A percentile compares a stretch with the other conserved stretches of the same genome.
Conservation (phyloP, 1,284 basidiomycete genomes). For the Vanrija humicola region DNA sequence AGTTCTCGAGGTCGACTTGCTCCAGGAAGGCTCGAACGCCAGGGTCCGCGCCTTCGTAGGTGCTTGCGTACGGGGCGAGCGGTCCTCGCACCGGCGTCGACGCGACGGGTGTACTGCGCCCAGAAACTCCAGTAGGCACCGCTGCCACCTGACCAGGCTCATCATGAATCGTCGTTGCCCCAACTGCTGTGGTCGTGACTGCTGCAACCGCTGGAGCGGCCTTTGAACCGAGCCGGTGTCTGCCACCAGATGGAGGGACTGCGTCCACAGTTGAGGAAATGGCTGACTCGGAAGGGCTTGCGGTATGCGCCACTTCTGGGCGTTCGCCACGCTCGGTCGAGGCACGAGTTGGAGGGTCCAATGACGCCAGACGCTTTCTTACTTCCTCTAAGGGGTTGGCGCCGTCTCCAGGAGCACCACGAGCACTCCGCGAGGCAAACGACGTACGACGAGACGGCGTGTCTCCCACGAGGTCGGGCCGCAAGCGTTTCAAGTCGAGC, state of each 20-base stretch:
- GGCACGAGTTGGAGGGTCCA: constrained; percentile 25
- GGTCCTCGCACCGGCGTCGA: constrained; percentile 10
- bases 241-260: not conserved
- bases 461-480: constrained; percentile 27
- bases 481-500: constrained; percentile 32
- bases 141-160: constrained; percentile 39
- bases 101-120: constrained; percentile 28
- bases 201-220: constrained; percentile 79
- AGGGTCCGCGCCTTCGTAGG: constrained; percentile 73
- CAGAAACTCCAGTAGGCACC: constrained; percentile 31
- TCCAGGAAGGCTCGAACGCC: constrained; percentile 81
- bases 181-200: constrained; percentile 68
- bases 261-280: constrained; percentile 36
- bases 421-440: constrained; percentile 36
- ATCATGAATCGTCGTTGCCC: constrained; percentile 48
- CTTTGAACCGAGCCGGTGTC: constrained; percentile 58
- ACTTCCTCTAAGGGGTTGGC: constrained; percentile 40
- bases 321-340: not conserved
- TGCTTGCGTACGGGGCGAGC: constrained; percentile 39
- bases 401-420: constrained; percentile 22
- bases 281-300: constrained; percentile 35
- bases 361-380: constrained; percentile 32
- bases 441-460: constrained; percentile 36
- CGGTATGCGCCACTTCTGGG: not conserved
- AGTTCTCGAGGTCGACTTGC: constrained; percentile 79